Conservation (phyloP, 2,329 filamentous ascomycete species). For the Hypocreales sp. region DNA sequence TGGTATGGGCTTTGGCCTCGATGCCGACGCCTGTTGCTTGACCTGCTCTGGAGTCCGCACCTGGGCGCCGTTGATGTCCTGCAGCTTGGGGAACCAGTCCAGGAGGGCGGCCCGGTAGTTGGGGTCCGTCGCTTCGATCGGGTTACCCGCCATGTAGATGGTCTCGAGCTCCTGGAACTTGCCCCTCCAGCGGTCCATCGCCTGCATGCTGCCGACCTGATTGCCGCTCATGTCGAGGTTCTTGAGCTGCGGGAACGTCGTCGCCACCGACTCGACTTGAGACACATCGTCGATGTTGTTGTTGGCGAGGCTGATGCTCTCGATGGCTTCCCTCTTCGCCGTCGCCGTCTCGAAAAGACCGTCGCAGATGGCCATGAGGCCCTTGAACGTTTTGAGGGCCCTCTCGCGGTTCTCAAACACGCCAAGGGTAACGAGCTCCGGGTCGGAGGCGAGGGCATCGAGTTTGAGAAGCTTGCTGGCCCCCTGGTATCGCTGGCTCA, state of each 20-base stretch:
- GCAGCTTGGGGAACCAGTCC: slow-evolving; percentile 71
- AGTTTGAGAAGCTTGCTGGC: slow-evolving; percentile 66
- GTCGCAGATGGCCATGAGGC: slow-evolving; percentile 76
- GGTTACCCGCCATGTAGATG: slow-evolving; percentile 64
- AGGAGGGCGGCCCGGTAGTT: slow-evolving; percentile 54
- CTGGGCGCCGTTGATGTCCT: slow-evolving; percentile 58
- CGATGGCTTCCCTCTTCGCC: slow-evolving; percentile 62
- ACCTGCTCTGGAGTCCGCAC: slow-evolving; percentile 61
- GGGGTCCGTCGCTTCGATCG: slow-evolving; percentile 45
- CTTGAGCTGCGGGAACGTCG: slow-evolving; percentile 70
- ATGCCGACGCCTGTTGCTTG: slow-evolving; percentile 32
- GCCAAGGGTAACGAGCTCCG: slow-evolving; percentile 55
- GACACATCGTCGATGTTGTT: slow-evolving; percentile 63
- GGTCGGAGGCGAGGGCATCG: slow-evolving; percentile 59
- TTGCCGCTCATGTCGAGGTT: slow-evolving; percentile 86
- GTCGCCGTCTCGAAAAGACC: slow-evolving; percentile 55
- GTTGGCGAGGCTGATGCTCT: slow-evolving; percentile 66
- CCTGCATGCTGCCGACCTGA: slow-evolving; percentile 51
- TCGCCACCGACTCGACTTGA: slow-evolving; percentile 59
- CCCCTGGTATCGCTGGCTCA: slow-evolving; percentile 59
- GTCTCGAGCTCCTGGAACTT: slow-evolving; percentile 70
- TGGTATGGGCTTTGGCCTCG: slow-evolving; percentile 42
- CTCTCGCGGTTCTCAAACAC: slow-evolving; percentile 59
- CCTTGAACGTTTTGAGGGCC: slow-evolving; percentile 79
- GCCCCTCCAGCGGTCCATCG: slow-evolving; percentile 60